phyloP scores from a whole-genome alignment of 2,329 filamentous ascomycete species.

The Macrophomina pseudophaseolina region DNA sequence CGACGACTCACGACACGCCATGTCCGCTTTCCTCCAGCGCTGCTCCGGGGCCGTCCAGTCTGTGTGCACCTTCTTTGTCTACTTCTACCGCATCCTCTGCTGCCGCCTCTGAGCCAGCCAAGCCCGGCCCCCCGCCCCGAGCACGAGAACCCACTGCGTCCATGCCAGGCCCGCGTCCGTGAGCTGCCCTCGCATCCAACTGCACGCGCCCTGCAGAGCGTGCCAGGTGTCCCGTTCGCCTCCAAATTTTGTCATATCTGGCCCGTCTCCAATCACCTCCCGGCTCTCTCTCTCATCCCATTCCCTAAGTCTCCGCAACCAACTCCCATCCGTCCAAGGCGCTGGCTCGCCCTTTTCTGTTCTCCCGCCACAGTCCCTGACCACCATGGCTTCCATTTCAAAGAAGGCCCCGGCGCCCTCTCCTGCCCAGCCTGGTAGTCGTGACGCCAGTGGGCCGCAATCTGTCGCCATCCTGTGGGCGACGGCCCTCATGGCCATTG shows the following conservation, averaged over 20 bases:
- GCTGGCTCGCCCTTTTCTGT: constrained; percentile 13
- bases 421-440: background rate
- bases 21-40: constrained; percentile 5
- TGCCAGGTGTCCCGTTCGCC: constrained; percentile 18
- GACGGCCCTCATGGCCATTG: constrained; percentile 57
- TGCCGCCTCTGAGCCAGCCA: constrained; percentile 8
- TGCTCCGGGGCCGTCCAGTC: background rate
- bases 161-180: constrained; percentile 2
- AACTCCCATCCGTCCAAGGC: background rate
- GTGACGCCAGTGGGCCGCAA: background rate
- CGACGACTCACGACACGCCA: background rate
- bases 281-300: constrained; percentile 16
- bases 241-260: constrained; percentile 10
- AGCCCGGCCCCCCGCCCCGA: background rate
- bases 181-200: constrained; percentile 14
- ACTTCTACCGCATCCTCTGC: constrained; percentile 27
- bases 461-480: constrained; percentile 37
- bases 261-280: constrained; percentile 20
- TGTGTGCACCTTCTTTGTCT: constrained; percentile 18
- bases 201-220: constrained; percentile 15
- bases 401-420: background rate
- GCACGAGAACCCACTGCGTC: background rate
- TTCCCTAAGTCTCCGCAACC: background rate
- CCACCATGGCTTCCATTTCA: constrained; percentile 9
- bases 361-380: background rate